phyloP scores from a whole-genome alignment of 2,329 filamentous ascomycete genomes.

The Chrysoporthe puriensis region DNA sequence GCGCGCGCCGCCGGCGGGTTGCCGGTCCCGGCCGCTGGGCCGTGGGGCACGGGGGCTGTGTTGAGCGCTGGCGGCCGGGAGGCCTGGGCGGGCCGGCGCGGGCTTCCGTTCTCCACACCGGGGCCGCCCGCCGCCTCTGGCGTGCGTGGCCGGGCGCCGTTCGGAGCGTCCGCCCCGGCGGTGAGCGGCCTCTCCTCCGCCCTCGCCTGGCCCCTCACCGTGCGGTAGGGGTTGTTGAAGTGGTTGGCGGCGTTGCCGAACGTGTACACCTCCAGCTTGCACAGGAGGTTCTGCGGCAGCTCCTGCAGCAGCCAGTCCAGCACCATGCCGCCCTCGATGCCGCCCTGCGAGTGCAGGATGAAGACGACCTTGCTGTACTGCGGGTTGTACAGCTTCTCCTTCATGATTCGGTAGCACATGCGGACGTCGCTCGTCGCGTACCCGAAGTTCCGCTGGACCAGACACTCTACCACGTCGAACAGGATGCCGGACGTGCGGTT shows the following conservation, averaged over 20 bases:
- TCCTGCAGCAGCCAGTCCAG: slow-evolving; percentile 79
- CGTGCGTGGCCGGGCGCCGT: neutral
- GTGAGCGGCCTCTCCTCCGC: slow-evolving; percentile 42
- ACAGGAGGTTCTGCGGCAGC: slow-evolving; percentile 65
- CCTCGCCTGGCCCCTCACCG: slow-evolving; percentile 47
- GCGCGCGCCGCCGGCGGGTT: slow-evolving; percentile 49
- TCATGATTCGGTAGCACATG: slow-evolving; percentile 63
- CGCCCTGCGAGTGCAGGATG: slow-evolving; percentile 78
- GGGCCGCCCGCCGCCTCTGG: neutral
- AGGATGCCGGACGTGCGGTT: slow-evolving; percentile 75
- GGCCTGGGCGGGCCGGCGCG: slow-evolving; percentile 6
- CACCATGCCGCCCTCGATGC: slow-evolving; percentile 72
- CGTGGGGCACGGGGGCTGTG: slow-evolving; percentile 16
- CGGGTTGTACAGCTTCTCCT: slow-evolving; percentile 64
- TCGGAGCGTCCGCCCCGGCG: slow-evolving; percentile 13
- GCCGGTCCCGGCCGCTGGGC: slow-evolving; percentile 19
- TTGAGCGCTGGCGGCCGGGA: slow-evolving; percentile 6
- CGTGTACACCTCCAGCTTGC: slow-evolving; percentile 75
- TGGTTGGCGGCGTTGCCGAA: slow-evolving; percentile 81
- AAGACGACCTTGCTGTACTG: slow-evolving; percentile 71
- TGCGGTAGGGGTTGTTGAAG: slow-evolving; percentile 75
- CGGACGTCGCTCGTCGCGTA: slow-evolving; percentile 73
- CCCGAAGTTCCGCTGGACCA: slow-evolving; percentile 74
- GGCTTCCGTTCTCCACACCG: neutral
- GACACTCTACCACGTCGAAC: slow-evolving; percentile 77